These are phyloP conservation scores for Colletotrichum cuscutae DNA, from an alignment of 2,329 filamentous ascomycete genomes.

Conservation along the genomic window DNA sequence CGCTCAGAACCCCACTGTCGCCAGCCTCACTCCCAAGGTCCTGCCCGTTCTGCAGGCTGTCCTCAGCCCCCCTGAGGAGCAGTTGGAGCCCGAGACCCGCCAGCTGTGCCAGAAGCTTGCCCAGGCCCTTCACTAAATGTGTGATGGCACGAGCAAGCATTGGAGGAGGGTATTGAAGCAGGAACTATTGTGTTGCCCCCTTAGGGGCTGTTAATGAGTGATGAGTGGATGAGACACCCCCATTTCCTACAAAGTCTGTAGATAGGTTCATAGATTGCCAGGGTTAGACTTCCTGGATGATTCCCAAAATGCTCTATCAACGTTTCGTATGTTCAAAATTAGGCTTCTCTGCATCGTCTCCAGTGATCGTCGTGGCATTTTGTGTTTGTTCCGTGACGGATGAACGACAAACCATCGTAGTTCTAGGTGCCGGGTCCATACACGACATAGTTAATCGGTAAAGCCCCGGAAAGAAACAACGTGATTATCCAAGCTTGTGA, in stretches of 20 bases:
- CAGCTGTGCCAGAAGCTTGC: constrained; percentile 74
- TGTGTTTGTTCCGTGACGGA: too few relatives aligned
- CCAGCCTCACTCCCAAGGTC: constrained; percentile 75
- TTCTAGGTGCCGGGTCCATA: too few relatives aligned
- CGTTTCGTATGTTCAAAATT: background rate
- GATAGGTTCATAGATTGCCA: constrained; percentile 34
- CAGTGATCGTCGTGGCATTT: too few relatives aligned
- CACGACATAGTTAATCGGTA: too few relatives aligned
- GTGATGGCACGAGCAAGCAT: background rate
- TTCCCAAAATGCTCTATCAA: constrained; percentile 33
- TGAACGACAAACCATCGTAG: too few relatives aligned
- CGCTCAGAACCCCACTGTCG: constrained; percentile 74
- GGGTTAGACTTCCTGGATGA: constrained; percentile 27
- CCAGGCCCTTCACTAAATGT: constrained; percentile 46
- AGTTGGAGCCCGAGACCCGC: constrained; percentile 79
- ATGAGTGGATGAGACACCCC: constrained; percentile 33
- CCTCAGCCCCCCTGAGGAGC: constrained; percentile 76
- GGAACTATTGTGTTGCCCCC: constrained; percentile 14
- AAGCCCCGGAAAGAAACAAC: too few relatives aligned
- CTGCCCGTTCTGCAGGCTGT: constrained; percentile 79
- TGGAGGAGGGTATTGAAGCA: background rate
- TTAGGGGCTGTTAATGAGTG: constrained; percentile 32
- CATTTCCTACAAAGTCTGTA: constrained; percentile 33
- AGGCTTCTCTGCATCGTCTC: too few relatives aligned
- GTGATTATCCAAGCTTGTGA: too few relatives aligned